Conservation (phyloP, 2,329 filamentous ascomycete species). For the Aaosphaeria arxii region DNA sequence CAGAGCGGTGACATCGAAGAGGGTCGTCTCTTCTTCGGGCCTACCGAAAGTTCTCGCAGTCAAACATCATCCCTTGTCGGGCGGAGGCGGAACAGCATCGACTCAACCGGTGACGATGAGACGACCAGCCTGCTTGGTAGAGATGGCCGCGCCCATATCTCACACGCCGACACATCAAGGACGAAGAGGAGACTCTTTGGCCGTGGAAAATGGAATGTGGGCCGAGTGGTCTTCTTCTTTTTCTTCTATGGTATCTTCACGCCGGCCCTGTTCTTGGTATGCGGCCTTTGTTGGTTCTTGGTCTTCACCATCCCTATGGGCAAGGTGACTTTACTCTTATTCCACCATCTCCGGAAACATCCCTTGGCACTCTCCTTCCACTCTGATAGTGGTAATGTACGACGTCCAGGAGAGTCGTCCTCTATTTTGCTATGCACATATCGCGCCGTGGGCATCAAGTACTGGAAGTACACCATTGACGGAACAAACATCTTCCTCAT, state of each 20-base stretch:
- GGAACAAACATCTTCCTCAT: slow-evolving; percentile 99
- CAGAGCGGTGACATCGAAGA: slow-evolving; percentile 96
- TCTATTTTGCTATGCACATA: slow-evolving; percentile 96
- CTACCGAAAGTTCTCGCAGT: slow-evolving; percentile 58
- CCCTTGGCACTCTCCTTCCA: slow-evolving; percentile 92
- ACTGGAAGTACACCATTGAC: slow-evolving; percentile 99
- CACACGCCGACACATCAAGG: slow-evolving; percentile 36
- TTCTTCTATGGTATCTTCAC: slow-evolving; percentile 94
- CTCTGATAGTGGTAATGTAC: slow-evolving; percentile 73
- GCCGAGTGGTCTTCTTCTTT: slow-evolving; percentile 90
- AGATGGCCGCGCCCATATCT: slow-evolving; percentile 50
- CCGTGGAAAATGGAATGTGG: slow-evolving; percentile 91
- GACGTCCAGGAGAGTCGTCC: slow-evolving; percentile 67
- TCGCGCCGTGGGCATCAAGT: slow-evolving; percentile 86
- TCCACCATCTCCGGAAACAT: slow-evolving; percentile 88
- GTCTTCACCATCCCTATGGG: slow-evolving; percentile 99
- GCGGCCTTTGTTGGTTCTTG: slow-evolving; percentile 87
- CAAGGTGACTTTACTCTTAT: slow-evolving; percentile 84
- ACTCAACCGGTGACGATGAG: slow-evolving; percentile 76
- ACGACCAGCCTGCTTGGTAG: slow-evolving; percentile 83
- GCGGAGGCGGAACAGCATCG: slow-evolving; percentile 80
- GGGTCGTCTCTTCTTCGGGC: slow-evolving; percentile 92
- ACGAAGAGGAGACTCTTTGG: slow-evolving; percentile 87
- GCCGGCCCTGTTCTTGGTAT: slow-evolving; percentile 81
- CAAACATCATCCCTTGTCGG: slow-evolving; percentile 68